A percentile compares a stretch with the other conserved stretches of the same genome.
Evolutionary conservation across 352 stramenopile species (phyloP).

Genomic region (Phytopythium kandeliae): DNA sequence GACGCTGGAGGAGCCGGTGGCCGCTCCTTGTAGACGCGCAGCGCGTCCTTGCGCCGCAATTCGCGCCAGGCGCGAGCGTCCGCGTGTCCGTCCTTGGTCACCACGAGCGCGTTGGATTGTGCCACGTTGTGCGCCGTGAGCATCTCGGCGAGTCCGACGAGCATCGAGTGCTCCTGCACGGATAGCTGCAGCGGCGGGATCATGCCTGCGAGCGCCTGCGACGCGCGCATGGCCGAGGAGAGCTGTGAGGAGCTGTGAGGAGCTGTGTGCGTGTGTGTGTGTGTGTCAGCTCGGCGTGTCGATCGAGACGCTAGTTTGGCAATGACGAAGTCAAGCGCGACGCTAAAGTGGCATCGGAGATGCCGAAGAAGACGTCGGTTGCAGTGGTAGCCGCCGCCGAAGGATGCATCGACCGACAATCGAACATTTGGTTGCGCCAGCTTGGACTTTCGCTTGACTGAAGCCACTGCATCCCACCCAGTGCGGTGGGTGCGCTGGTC

Average conservation of each 20-base stretch:
- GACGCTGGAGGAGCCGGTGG: not conserved
- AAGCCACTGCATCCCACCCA: too few species aligned
- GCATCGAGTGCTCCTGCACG: constrained; percentile 25
- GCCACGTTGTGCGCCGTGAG: constrained; percentile 40
- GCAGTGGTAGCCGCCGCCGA: not conserved
- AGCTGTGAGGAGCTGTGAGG: too few species aligned
- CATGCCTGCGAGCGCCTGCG: not conserved
- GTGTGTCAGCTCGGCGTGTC: too few species aligned
- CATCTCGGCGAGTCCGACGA: constrained; percentile 24
- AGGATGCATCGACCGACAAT: too few species aligned
- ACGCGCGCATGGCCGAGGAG: not conserved
- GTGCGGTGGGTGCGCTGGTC: too few species aligned
- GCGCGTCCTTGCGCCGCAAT: constrained; percentile 17
- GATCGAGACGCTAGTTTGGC: not conserved
- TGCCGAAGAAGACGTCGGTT: not conserved
- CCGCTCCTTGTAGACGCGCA: constrained; percentile 31
- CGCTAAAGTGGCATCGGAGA: too few species aligned
- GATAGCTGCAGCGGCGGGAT: constrained; percentile 9
- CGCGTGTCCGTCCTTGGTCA: constrained; percentile 34
- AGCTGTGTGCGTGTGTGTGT: too few species aligned
- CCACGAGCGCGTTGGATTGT: constrained; percentile 44
- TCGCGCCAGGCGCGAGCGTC: constrained; percentile 26
- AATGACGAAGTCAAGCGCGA: too few species aligned
- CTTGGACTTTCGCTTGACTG: too few species aligned
- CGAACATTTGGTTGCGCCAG: not conserved